Evolutionary conservation across 495 filamentous ascomycete genomes (phyloP).

Genomic region (Lepidopterella palustris): DNA sequence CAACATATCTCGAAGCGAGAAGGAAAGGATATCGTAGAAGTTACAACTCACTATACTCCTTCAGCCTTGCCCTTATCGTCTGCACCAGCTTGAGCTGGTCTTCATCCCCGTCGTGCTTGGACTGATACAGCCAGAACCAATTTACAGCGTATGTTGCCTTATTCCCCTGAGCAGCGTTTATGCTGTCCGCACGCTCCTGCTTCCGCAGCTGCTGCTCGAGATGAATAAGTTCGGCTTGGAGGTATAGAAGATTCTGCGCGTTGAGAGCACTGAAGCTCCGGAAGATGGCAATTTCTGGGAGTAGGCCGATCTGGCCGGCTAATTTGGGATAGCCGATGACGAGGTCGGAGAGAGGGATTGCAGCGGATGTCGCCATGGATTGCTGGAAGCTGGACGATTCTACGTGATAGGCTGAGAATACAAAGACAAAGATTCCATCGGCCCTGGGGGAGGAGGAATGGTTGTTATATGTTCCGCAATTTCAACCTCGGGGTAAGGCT

Average conservation of each 20-base stretch:
- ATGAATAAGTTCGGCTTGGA: slow-evolving; percentile 29
- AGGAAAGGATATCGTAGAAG: not conserved
- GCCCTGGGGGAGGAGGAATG: too few species aligned
- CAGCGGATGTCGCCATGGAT: too few species aligned
- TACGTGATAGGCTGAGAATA: too few species aligned
- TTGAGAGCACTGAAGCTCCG: slow-evolving; percentile 26
- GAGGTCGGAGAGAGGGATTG: not conserved
- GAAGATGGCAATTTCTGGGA: slow-evolving; percentile 27
- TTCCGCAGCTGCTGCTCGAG: slow-evolving; percentile 24
- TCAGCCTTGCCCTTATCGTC: slow-evolving; percentile 10
- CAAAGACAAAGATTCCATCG: too few species aligned
- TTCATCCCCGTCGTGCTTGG: slow-evolving; percentile 1
- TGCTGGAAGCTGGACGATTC: too few species aligned
- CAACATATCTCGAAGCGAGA: not conserved
- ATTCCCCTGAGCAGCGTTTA: not conserved
- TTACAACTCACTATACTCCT: slow-evolving; percentile 18
- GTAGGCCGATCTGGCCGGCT: slow-evolving; percentile 4
- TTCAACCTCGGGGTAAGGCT: too few species aligned
- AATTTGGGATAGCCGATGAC: slow-evolving; percentile 18
- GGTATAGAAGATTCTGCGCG: slow-evolving; percentile 31
- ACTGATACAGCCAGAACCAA: slow-evolving; percentile 2
- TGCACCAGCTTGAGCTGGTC: slow-evolving; percentile 8
- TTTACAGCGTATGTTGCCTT: not conserved
- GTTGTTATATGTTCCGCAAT: too few species aligned
- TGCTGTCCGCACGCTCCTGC: slow-evolving; percentile 8